Evolutionary conservation across 805 yeast genomes (phyloP), one percentile per base, ranked within the genome.

Genomic region (Priceomyces medius): DNA sequence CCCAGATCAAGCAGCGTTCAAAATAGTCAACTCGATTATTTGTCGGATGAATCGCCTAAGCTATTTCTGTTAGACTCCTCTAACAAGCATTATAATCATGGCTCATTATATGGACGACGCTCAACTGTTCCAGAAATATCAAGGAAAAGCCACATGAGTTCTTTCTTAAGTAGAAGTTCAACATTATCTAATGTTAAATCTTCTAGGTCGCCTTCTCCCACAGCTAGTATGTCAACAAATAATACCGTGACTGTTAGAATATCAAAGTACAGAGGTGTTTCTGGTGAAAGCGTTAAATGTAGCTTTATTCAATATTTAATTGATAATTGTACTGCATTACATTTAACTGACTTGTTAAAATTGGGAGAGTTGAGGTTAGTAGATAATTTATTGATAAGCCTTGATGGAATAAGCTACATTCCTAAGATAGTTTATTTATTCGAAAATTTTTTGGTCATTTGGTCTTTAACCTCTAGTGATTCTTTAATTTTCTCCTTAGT

Each of bases 291-390:
- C 7, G 41, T 68, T 21, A 61, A 63, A 40, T 59, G 58, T 32
- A 33, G 46, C 6, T 59, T 68, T 37, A 49, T 70, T 12, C 52
- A 54, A 39, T 53, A 54, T 32, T 52, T 70, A 40, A 36, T 68
- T 4, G 52, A 52, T 4, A 46, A 44, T 19, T 56, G 61, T 41
- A 38, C 53, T 3, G 42, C 42, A 3, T 46, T 68, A 19, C 57
- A 47, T 34, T 50, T 64, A 20, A 53, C 58, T 14, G 47, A 50
- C 5, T 46, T 68, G 24, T 54, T 60, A 7, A 51, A 55, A 13
- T 50, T 68, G 21, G 76, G 76, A 2, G 44, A 52, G 2, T 54
- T 70, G 33, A 51, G 74, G 18, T 45, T 70, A 17, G 73, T 62
- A 4, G 76, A 70, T 49, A 45, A 44, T 9, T 50, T 70, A 7